Base-by-base conservation (phyloP, 352 stramenopile species). In the Globisporangium middletonii region DNA sequence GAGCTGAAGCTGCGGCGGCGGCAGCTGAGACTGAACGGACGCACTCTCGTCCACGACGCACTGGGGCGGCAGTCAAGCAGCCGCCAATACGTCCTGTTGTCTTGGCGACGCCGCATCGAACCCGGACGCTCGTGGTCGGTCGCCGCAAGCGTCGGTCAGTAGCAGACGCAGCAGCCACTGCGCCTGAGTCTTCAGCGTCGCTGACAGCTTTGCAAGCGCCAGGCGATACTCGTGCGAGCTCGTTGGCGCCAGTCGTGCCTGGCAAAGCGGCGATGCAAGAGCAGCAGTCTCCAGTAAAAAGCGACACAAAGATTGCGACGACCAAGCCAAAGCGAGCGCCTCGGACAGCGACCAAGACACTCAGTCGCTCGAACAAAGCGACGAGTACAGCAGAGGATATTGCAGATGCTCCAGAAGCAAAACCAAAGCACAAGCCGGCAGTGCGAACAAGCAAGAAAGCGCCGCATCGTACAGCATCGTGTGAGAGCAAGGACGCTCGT, bases 1-100 rank as follows among this genome's bases (percentile, higher is more conserved):
- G 50, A 53, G 57, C 33, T 12, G 33, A 58, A 53, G 48, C 43
- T 15, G 16, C 5, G 11, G 16, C 49, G 53, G 26, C 26, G 11
- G 16, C 44, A 35, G 42, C 18, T 28, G 26, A 42, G 11, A 3
- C 43, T 33, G n/a, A 11, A 30, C 37, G 19, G 30, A 28, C 4
- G 47, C 11, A 5, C 19, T 16, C 46, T 19, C 23, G 46, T 19
- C 15, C 23, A 33, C 46, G 46, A 37, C 46, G 46, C 43, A 23
- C 43, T 38, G 33, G 12, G 33, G 7, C 33, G 33, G 12, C 33
- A 38, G 33, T 12, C 33, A 38, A 38, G 33, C 33, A 38, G 33
- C 33, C 33, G 33, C 33, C 4, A 7, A 38, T 9, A 9, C 33
- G 33, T 12, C 5, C 5, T 9, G 26, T 52, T 26, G 47, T 52